Evolutionary conservation across 805 yeast species (phyloP), one percentile per base, ranked within the genome.

Genomic region (Monosporozyma servazzii): DNA sequence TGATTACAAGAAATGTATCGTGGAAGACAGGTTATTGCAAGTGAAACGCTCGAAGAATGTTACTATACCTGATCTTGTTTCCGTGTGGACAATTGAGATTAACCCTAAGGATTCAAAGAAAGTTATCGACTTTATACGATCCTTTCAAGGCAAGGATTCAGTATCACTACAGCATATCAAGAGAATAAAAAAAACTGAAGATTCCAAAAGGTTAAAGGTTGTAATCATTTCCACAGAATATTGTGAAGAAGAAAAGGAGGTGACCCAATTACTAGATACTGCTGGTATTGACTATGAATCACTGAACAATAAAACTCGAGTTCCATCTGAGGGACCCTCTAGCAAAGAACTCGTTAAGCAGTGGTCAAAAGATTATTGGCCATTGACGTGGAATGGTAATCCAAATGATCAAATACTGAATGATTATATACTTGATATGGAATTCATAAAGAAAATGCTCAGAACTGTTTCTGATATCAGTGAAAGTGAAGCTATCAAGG

Each of bases 351-450:
- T 80, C 15, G 76, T 84, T 21, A 53, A 67, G 1, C 70, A 72
- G 42, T 90, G 96, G 96, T 77, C 89, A 2, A 51, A 66, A 3
- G 57, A 70, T 17, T 78, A 76, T 56, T 91, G 98, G 99, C 98
- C 98, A 0, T 69, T 88, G 50, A 75, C 88, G 40, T 93, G 98
- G 98, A 82, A 89, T 58, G 98, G 98, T 0, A 88, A 90, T 61
- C 95, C 96, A 0, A 74, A 81, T 57, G 80, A 82, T 53, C 93
- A 86, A 60, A 77, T 77, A 31, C 66, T 88, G 40, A 80, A 83
- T 29, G 80, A 78, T 7, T 72, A 81, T 21, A 59, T 58, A 2
- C 70, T 82, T 49, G 78, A 86, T 54, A 71, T 79, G 48, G 69
- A 58, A 0, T 62, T 62, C 27, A 81, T 80, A 48, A 59, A 60